These are phyloP conservation scores for Kuraishia hungarica DNA, from an alignment of 805 yeast genomes.

Conservation along the genomic window DNA sequence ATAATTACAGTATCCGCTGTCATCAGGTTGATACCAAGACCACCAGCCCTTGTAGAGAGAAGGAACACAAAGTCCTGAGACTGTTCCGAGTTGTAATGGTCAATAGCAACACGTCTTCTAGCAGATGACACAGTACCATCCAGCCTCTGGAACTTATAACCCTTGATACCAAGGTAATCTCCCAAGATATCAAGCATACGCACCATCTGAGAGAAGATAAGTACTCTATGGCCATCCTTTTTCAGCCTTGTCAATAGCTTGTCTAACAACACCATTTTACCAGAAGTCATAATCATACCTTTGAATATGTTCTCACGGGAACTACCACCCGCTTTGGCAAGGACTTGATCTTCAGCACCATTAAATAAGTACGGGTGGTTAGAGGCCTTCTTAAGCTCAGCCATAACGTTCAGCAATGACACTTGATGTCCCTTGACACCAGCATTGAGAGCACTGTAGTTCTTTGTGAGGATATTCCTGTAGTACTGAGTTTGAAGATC, in stretches of 20 bases:
- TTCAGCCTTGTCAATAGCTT: conserved; percentile 75
- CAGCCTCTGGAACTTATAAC: conserved; percentile 80
- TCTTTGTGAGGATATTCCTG: conserved; percentile 85
- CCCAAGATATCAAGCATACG: conserved; percentile 92
- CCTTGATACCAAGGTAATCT: conserved; percentile 83
- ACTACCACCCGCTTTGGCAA: conserved; percentile 53
- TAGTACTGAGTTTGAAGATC: conserved; percentile 94
- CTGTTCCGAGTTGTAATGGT: conserved; percentile 91
- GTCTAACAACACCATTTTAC: conserved; percentile 95
- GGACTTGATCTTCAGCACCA: conserved; percentile 79
- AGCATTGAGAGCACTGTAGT: conserved; percentile 83
- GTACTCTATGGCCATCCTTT: conserved; percentile 93
- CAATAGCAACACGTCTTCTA: conserved; percentile 89
- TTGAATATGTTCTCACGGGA: conserved; percentile 70
- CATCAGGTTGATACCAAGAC: conserved; percentile 96
- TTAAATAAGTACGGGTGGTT: conserved; percentile 96
- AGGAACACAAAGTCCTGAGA: conserved; percentile 88
- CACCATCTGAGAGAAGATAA: conserved; percentile 96
- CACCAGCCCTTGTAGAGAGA: conserved; percentile 96
- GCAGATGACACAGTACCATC: conserved; percentile 97
- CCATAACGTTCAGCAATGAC: conserved; percentile 85
- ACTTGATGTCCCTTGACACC: conserved; percentile 77
- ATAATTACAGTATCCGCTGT: conserved; percentile 98
- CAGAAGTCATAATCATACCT: conserved; percentile 95
- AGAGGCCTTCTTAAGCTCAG: conserved; percentile 92